phyloP scores from a whole-genome alignment of 176 grass and related monocot species.

The Musa troglodytarum region DNA sequence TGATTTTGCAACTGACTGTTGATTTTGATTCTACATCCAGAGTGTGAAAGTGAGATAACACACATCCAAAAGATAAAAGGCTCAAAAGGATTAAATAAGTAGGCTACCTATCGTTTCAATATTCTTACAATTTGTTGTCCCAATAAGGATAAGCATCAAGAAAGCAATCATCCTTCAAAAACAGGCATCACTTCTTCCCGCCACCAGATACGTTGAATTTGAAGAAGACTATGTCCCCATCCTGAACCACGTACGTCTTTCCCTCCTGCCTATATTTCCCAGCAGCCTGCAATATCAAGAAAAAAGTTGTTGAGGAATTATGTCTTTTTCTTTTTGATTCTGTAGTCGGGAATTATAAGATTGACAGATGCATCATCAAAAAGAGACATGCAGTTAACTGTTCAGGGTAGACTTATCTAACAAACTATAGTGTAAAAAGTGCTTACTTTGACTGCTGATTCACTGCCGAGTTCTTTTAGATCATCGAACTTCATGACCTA shows the following conservation, averaged over 20 bases:
- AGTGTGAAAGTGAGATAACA: too few species aligned
- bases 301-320: not conserved
- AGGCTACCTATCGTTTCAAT: not conserved
- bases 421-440: not conserved
- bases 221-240: constrained; percentile 94
- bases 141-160: not conserved
- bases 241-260: constrained; percentile 95
- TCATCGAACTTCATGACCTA: constrained; percentile 99
- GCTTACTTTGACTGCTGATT: constrained; percentile 86
- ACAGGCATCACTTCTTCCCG: constrained; percentile 69
- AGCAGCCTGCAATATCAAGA: constrained; percentile 50
- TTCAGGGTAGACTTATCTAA: not conserved
- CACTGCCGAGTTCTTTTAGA: constrained; percentile 75
- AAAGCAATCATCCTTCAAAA: not conserved
- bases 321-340: too few species aligned
- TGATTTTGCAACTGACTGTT: too few species aligned
- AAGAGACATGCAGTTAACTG: not conserved
- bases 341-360: too few species aligned
- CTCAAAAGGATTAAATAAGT: not conserved
- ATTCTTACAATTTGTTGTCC: not conserved
- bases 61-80: not conserved
- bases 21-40: too few species aligned
- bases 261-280: constrained; percentile 96
- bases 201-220: constrained; percentile 97
- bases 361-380: too few species aligned